These are phyloP conservation scores for Russula brevipes DNA, from an alignment of 768 basidiomycete species.

Conservation along the genomic window DNA sequence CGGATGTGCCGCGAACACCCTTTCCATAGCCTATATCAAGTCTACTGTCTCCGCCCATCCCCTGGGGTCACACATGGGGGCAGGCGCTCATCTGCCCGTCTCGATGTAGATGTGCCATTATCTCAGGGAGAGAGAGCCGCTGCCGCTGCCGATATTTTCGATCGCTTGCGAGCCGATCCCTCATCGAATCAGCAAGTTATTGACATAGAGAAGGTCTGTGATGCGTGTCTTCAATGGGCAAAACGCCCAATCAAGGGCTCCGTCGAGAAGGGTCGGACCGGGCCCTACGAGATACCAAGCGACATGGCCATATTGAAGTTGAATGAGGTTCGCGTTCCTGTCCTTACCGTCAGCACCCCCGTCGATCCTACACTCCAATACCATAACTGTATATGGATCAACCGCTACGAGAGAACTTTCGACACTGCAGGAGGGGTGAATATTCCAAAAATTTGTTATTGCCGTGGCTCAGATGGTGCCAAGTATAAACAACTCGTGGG, in stretches of 20 bases:
- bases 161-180: constrained; percentile 45
- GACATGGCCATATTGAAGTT: constrained; percentile 45
- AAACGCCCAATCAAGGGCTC: constrained; percentile 46
- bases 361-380: constrained; percentile 71
- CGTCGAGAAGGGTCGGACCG: constrained; percentile 25
- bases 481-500: constrained; percentile 77
- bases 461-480: constrained; percentile 60
- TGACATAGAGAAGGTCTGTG: constrained; percentile 56
- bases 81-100: constrained; percentile 46
- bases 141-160: constrained; percentile 62
- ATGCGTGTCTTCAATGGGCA: constrained; percentile 71
- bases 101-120: constrained; percentile 36
- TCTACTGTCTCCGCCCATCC: constrained; percentile 62
- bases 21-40: constrained; percentile 88
- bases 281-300: constrained; percentile 40
- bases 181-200: constrained; percentile 37
- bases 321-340: constrained; percentile 63
- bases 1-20: constrained; percentile 88
- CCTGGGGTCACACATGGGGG: constrained; percentile 19
- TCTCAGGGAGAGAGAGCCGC: constrained; percentile 54
- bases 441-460: constrained; percentile 73
- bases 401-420: constrained; percentile 54
- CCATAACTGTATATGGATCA: constrained; percentile 62
- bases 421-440: constrained; percentile 71
- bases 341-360: constrained; percentile 67